These are phyloP conservation scores for Geranium brycei DNA, from an alignment of 345 rosid genomes.

Conservation along the genomic window DNA sequence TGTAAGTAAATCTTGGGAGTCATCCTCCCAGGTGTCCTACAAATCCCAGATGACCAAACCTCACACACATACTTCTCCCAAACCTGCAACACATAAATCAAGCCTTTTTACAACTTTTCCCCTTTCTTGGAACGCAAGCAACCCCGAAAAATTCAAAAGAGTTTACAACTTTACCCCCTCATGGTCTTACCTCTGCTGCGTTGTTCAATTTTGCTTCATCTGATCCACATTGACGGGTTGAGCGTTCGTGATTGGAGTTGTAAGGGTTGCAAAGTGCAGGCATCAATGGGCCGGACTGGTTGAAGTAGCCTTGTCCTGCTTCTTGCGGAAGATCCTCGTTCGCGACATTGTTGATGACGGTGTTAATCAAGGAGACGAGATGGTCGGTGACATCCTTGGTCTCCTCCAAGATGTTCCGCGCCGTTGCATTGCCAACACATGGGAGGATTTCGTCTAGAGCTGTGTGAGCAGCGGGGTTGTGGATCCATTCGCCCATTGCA, in stretches of 20 bases:
- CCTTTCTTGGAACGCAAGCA: too few species aligned
- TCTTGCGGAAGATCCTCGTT: conserved; percentile 40
- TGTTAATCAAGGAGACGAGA: conserved; percentile 41
- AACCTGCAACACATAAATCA: conserved; percentile 25
- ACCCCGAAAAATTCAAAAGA: too few species aligned
- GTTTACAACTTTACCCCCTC: too few species aligned
- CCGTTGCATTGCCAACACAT: conserved; percentile 84
- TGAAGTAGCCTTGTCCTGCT: conserved; percentile 33
- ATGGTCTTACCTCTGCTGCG: conserved; percentile 49
- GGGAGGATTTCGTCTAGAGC: conserved; percentile 88
- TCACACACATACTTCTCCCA: conserved; percentile 54
- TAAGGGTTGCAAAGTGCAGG: conserved; percentile 81
- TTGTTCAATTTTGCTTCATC: conserved; percentile 54
- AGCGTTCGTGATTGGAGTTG: conserved; percentile 32
- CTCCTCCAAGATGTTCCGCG: conserved; percentile 52
- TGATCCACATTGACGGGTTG: conserved; percentile 37
- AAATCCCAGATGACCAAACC: conserved; percentile 34
- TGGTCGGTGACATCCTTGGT: conserved; percentile 51
- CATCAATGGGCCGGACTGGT: conserved; percentile 78
- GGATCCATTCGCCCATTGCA: conserved; percentile 88
- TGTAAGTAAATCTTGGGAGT: conserved; percentile 56
- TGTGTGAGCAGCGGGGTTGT: conserved; percentile 70
- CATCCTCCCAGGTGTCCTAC: conserved; percentile 62
- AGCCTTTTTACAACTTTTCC: background rate
- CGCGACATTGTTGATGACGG: conserved; percentile 30